Evolutionary conservation across 371 early-diverging fungal species (phyloP), one percentile per base, ranked within the genome.

Genomic region (Rhizopus arrhizus): DNA sequence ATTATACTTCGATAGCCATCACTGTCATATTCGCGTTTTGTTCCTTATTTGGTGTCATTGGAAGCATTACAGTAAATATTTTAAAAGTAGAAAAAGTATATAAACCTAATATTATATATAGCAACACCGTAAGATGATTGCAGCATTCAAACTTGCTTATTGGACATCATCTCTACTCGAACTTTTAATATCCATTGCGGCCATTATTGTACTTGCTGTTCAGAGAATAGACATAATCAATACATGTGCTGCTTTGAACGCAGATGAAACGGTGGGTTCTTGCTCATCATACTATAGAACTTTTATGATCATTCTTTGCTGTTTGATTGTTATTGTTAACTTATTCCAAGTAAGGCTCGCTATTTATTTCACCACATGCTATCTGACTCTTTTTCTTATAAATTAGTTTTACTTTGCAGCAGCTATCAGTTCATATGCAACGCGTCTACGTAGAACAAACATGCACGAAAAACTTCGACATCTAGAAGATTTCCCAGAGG

Each of bases 401-500:
- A 40, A 0, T 22, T 55, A 69, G 69, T 55, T 69, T 28, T 69
- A 69, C 31, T 69, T 69, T 36, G 69, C 65, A 46, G 48, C 69
- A 41, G 69, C 56, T 13, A 65, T 71, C 16, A 71, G 72, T 40
- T 46, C 68, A 16, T 71, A 71, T 50, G 64, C 72, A 40, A 61
- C 68, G 16, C 64, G 72, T 42, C 56, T 71, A 55, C 68, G 67
- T 41, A 64, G 68, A 55, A 64, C 61, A 9, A 71, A 67, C 10
- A 61, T 67, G 56, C 72, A 71, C 41, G 65, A 68, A 57, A 67
- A 67, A 36, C 68, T 71, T 40, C 51, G 72, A 42, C 60, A 71
- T 43, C 50, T 68, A 42, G 72, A 71, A 28, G 72, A 71, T 43
- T 71, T 71, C 51, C 72, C 72, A 52, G 69, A 69, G 46, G 59